Base-by-base conservation (phyloP, 257 asterid species). In the Nicotiana undulata region DNA sequence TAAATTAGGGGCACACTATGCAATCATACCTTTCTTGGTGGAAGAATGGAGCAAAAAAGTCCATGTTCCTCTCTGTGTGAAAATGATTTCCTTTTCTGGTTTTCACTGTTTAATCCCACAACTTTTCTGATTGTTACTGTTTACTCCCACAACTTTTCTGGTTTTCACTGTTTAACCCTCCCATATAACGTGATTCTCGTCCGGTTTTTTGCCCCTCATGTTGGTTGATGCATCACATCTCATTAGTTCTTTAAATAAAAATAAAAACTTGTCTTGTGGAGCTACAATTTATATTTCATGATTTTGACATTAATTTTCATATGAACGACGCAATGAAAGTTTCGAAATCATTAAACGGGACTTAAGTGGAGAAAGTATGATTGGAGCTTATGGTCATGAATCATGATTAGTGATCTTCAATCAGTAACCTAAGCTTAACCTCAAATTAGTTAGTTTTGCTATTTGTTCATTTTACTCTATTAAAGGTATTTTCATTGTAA, bases 21-120 rank as follows among this genome's bases (percentile, higher is more conserved):
- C 37, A 72, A 72, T 72, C 77, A 72, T 44, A 24, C 60, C 31
- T 68, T 72, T 70, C 40, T 72, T 72, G 77, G 60, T 44, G 77
- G 22, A 72, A 22, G 12, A 22, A 37, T 72, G 34, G 15, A 44
- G 32, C 59, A 72, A 72, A 72, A 37, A 72, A 22, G 60, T 72
- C 32, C 37, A 13, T 22, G 37, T 68, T 40, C 53, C 55, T 68
- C 55, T 68, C 56, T 40, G 0, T 11, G 32, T 4, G 9, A 10
- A 70, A 70, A 70, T 44, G 34, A 68, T 68, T 12, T 34, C 29
- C 5, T 17, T 67, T 22, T 37, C 22, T 32, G 0, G 0, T n/a
- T 6, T 56, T 6, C 22, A 6, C 46, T 37, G 46, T 17, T 65
- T 65, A 65, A 65, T 32, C 51, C 26, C 6, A 17, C 44, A 12